These are phyloP conservation scores for Cryptosporidium muris DNA, from an alignment of 169 alveolate genomes.

Conservation along the genomic window DNA sequence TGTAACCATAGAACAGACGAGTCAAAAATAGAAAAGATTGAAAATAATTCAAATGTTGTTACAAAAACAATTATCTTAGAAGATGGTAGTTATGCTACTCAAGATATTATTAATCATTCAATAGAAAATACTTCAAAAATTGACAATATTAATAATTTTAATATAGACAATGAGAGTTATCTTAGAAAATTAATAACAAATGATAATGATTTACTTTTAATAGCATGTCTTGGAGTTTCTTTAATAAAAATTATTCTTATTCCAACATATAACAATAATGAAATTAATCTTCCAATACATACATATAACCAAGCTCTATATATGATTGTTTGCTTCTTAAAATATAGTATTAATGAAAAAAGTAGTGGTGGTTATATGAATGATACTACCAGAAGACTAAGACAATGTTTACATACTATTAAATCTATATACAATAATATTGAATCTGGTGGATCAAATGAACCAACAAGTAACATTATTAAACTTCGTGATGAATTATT, in stretches of 20 bases:
- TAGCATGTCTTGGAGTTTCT: conserved; percentile 58
- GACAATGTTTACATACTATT: conserved; percentile 26
- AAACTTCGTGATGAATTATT: not conserved
- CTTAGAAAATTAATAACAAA: conserved; percentile 27
- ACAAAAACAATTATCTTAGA: conserved; percentile 91
- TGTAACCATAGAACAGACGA: not conserved
- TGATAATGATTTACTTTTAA: conserved; percentile 37
- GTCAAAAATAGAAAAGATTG: not conserved
- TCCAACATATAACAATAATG: not conserved
- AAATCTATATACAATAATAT: conserved; percentile 42
- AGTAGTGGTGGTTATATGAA: conserved; percentile 59
- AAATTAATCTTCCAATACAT: not conserved
- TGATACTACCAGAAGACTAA: conserved; percentile 53
- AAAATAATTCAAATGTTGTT: not conserved
- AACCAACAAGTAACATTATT: conserved; percentile 1
- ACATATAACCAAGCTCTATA: conserved; percentile 29
- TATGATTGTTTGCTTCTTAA: conserved; percentile 38
- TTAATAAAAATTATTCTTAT: conserved; percentile 15
- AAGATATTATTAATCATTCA: conserved; percentile 74
- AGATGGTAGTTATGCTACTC: conserved; percentile 96
- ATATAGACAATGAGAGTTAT: not conserved
- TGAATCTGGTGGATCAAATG: not conserved
- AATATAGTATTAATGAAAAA: conserved; percentile 28
- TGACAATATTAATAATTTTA: not conserved
- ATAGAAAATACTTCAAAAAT: not conserved